Evolutionary conservation across 2,329 filamentous ascomycete genomes (phyloP).

Genomic region (Iodosphaeria phyllophila): DNA sequence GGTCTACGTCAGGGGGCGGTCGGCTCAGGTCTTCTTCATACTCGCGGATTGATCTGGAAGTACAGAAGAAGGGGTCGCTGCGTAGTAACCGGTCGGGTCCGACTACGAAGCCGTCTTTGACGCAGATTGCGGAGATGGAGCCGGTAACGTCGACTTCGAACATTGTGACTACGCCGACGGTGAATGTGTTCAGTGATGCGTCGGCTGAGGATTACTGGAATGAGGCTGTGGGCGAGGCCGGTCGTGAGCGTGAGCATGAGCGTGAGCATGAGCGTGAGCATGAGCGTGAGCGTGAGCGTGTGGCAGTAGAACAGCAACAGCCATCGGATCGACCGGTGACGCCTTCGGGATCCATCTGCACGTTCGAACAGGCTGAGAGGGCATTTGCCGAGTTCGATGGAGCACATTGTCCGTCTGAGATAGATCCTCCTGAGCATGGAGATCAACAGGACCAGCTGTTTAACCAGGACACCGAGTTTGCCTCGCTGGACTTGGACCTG

Average conservation of each 20-base stretch:
- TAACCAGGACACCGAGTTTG: conserved; percentile 6
- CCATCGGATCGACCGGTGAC: conserved; percentile 17
- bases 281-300: conserved; percentile 6
- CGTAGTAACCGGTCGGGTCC: conserved; percentile 27
- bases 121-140: conserved; percentile 38
- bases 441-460: conserved; percentile 7
- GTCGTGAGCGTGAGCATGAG: conserved; percentile 6
- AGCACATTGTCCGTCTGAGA: conserved; percentile 48
- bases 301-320: conserved; percentile 8
- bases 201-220: conserved; percentile 13
- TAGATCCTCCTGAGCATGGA: conserved; percentile 11
- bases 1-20: conserved; percentile 25
- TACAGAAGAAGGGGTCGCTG: conserved; percentile 26
- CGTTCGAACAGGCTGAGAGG: conserved; percentile 43
- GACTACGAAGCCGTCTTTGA: conserved; percentile 26
- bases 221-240: conserved; percentile 8
- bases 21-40: conserved; percentile 36
- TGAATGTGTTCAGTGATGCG: conserved; percentile 8
- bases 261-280: too few species aligned
- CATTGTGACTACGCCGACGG: conserved; percentile 11
- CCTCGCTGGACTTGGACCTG: conserved; percentile 6
- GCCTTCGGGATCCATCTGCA: conserved; percentile 37
- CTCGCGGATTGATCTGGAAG: conserved; percentile 19
- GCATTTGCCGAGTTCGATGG: conserved; percentile 72
- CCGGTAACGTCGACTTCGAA: conserved; percentile 27